phyloP scores from a whole-genome alignment of 208 protist genomes.

The Angomonas deanei region DNA sequence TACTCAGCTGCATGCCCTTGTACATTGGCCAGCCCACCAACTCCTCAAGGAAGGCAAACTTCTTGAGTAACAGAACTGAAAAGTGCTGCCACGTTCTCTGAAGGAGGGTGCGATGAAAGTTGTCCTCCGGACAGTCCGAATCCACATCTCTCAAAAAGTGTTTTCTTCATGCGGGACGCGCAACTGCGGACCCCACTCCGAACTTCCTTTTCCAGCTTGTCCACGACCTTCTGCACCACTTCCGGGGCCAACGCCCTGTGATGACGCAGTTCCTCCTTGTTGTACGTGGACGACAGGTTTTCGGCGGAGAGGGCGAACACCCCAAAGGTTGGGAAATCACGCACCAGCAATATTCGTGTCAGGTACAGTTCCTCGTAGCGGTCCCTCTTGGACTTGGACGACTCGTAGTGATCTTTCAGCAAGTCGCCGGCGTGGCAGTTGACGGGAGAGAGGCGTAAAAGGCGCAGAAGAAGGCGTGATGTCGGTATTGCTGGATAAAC shows the following conservation, averaged over 20 bases:
- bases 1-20: conserved; percentile 25
- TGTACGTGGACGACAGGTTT: conserved; percentile 72
- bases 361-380: conserved; percentile 84
- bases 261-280: conserved; percentile 77
- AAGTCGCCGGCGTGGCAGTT: conserved; percentile 48
- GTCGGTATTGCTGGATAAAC: conserved; percentile 83
- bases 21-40: conserved; percentile 61
- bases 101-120: conserved; percentile 74
- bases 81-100: conserved; percentile 84
- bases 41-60: conserved; percentile 58
- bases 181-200: conserved; percentile 51
- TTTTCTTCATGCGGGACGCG: conserved; percentile 69
- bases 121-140: conserved; percentile 39
- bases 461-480: conserved; percentile 87
- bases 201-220: conserved; percentile 61
- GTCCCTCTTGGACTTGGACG: conserved; percentile 59
- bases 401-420: conserved; percentile 61
- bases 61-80: conserved; percentile 51
- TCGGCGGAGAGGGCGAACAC: conserved; percentile 71
- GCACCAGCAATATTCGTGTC: conserved; percentile 68
- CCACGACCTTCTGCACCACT: conserved; percentile 49
- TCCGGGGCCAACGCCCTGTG: conserved; percentile 69
- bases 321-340: conserved; percentile 73
- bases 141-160: conserved; percentile 76
- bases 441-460: conserved; percentile 60